Percentiles rank a stretch among this genome's conserved stretches.
Evolutionary conservation across 23 red algal species (phyloP).

Genomic region (Chondrus crispus): DNA sequence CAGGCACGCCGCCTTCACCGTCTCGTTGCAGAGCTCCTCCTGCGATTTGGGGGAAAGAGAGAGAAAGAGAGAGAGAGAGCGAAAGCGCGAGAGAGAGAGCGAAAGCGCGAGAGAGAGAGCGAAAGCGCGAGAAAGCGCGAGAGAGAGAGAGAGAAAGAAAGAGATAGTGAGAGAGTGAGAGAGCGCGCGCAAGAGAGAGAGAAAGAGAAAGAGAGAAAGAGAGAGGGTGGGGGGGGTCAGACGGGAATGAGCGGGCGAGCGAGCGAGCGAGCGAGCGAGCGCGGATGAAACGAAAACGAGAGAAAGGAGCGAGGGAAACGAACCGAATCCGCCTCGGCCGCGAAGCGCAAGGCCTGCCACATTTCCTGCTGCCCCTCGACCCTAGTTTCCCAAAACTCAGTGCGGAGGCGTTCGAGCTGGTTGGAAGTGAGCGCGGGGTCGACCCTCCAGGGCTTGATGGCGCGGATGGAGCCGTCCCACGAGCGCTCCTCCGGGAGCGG

Average conservation of each 20-base stretch:
- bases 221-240: no score
- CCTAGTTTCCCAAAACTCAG: slow-evolving; percentile 89
- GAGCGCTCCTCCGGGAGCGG: neutral
- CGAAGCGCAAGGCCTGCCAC: slow-evolving; percentile 83
- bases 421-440: slow-evolving; percentile 43
- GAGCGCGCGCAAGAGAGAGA: neutral
- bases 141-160: neutral
- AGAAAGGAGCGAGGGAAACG: neutral
- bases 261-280: neutral
- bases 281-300: neutral
- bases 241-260: no score
- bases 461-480: slow-evolving; percentile 54
- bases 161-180: neutral
- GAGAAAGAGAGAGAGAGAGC: neutral
- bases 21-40: slow-evolving; percentile 77
- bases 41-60: neutral
- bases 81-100: neutral
- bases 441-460: slow-evolving; percentile 15
- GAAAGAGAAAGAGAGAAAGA: no score
- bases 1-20: slow-evolving; percentile 79
- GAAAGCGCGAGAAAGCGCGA: neutral
- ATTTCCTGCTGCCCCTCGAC: slow-evolving; percentile 78
- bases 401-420: slow-evolving; percentile 53
- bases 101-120: neutral
- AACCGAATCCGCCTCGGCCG: slow-evolving; percentile 75